Base-by-base conservation (phyloP, 2,329 filamentous ascomycete species). In the Arthrobotrys musiformis region DNA sequence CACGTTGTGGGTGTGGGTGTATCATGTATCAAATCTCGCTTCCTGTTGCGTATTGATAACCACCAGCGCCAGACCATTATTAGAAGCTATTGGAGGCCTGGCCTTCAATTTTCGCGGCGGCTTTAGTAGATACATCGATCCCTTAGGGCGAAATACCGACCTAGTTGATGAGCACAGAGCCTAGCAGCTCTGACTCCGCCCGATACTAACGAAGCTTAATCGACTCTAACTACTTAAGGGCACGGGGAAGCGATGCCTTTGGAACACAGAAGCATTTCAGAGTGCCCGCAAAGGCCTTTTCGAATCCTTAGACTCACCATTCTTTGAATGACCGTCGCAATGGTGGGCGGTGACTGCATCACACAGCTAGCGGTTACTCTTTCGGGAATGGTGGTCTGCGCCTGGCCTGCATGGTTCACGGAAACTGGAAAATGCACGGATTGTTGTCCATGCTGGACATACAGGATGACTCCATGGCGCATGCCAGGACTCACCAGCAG, bases 381-480 rank as follows among this genome's bases (percentile, higher is more conserved):
- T 66, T 73, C 19, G 26, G 69, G 69, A 19, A 33, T 58, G 40
- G 72, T 42, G 35, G 58, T 24, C 60, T 64, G 58, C 42, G 37
- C 35, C 50, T 28, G 44, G 50, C 70, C 56, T 73, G 69, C 50
- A 73, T 37, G n/a, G 28, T 73, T 50, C 61, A 64, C 60, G 68
- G 48, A 72, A n/a, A n/a, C n/a, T n/a, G n/a, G n/a, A n/a, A n/a
- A n/a, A 72, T 64, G 68, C 50, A 58, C 70, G 54, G 54, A 64
- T 61, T 62, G 35, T 67, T 52, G 50, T 67, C 48, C 63, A 63
- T 75, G 62, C 62, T 33, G 58, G 70, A 35, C 58, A 63, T 63
- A 62, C 46, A 76, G 54, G 72, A 70, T 76, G 72, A 76, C 72
- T 76, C 72, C 64, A 52, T 60, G 72, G 48, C 50, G 64, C 48